Percentiles rank a stretch among this genome's conserved stretches.
phyloP scores from a whole-genome alignment of 2,329 filamentous ascomycete species.

The Lachnellula arida region DNA sequence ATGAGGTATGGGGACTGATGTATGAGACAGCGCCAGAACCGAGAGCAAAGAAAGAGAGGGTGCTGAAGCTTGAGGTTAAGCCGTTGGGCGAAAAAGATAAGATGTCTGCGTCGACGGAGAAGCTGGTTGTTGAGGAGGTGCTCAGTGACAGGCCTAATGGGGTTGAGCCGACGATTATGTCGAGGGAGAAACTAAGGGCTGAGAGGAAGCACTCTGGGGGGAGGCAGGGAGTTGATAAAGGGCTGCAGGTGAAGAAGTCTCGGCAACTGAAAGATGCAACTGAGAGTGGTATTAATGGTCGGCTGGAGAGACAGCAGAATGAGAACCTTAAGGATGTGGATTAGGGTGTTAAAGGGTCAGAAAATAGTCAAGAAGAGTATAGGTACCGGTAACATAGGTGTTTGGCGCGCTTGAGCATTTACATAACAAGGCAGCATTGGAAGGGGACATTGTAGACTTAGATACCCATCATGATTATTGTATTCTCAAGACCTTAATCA shows the following conservation, averaged over 20 bases:
- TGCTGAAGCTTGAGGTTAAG: constrained; percentile 31
- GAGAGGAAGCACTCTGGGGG: too few relatives aligned
- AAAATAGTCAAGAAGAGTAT: too few relatives aligned
- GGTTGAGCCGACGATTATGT: too few relatives aligned
- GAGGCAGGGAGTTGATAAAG: not conserved
- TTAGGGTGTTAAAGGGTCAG: too few relatives aligned
- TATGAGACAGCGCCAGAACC: constrained; percentile 28
- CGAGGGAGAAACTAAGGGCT: too few relatives aligned
- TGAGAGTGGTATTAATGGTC: not conserved
- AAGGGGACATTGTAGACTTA: not conserved
- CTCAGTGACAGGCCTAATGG: too few relatives aligned
- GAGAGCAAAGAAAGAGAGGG: constrained; percentile 30
- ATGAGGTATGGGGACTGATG: constrained; percentile 7
- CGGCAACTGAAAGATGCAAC: not conserved
- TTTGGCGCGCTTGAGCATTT: not conserved
- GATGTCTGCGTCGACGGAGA: not conserved
- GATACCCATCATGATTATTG: not conserved
- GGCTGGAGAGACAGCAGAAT: not conserved
- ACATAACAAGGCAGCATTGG: not conserved
- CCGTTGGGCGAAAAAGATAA: constrained; percentile 10
- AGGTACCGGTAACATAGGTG: not conserved
- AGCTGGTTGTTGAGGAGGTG: not conserved
- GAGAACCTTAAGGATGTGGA: not conserved
- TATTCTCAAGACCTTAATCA: not conserved
- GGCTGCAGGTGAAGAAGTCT: not conserved